Evolutionary conservation across 352 stramenopile species (phyloP), one percentile per base, ranked within the genome.

Genomic region (Globisporangium uncinulatum): DNA sequence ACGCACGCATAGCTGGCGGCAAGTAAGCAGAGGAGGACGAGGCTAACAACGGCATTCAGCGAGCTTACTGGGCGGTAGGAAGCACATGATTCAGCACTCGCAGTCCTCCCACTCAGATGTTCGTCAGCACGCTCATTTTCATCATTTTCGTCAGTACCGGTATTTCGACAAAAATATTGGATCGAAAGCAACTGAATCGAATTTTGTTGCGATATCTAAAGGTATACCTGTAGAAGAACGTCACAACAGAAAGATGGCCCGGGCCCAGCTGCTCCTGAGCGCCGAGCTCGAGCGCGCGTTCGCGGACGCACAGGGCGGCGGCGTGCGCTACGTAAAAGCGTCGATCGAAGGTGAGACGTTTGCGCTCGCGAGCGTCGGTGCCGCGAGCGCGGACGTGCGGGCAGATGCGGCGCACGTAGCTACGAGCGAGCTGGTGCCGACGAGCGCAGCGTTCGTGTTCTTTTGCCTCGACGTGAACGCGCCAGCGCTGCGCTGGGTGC

Each of bases 401-500:
- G 42, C 54, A 31, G 83, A 92, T 58, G 74, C 73, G 29, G 49
- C 61, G 56, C 65, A 71, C 37, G 56, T 76, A 39, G 54, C 70
- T 13, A 13, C 54, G 29, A 60, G 62, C 19, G 47, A 69, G 19
- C 51, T 88, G 24, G 46, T 51, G 6, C 60, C 70, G 0, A 57
- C 76, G n/a, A 59, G 87, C 36, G 83, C 83, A 14, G 69, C 75
- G 21, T 92, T 92, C 52, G 74, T 89, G 66, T 62, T 92, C 29
- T 79, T 91, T 54, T 92, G 83, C 47, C 66, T 80, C n/a, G 77
- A 90, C 42, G 83, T 87, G 53, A 74, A 79, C 61, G 78, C 86
- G 47, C 62, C 78, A 4, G 79, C 83, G 44, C 54, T 90, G 56
- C 79, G 80, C 34, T 95, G 86, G 86, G 72, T 92, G 29, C 54